Percentiles rank a stretch among this genome's conserved stretches.
phyloP scores from a whole-genome alignment of 1,284 basidiomycete species.

The Rhodotorula sp. region DNA sequence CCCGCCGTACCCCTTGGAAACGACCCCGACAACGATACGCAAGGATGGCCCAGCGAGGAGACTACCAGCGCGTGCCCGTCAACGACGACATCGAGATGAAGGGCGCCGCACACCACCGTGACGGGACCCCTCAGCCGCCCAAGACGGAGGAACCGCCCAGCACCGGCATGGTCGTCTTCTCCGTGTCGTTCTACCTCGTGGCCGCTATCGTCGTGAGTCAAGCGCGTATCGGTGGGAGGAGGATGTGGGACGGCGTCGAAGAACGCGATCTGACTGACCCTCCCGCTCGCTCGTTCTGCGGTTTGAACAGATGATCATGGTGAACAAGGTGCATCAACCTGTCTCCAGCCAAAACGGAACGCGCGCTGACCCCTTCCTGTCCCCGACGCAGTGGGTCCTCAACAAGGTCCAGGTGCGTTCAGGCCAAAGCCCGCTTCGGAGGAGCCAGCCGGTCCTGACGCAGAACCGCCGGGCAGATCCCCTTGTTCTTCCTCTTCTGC shows the following conservation, averaged over 20 bases:
- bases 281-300: neutral
- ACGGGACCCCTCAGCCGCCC: neutral
- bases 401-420: slow-evolving; percentile 38
- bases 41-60: neutral
- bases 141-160: slow-evolving; percentile 30
- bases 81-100: slow-evolving; percentile 31
- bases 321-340: slow-evolving; percentile 40
- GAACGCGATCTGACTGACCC: neutral
- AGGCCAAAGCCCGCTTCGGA: neutral
- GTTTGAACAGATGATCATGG: slow-evolving; percentile 43
- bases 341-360: slow-evolving; percentile 53
- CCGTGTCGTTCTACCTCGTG: slow-evolving; percentile 65
- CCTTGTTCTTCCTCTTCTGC: slow-evolving; percentile 79
- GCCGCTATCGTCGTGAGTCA: slow-evolving; percentile 71
- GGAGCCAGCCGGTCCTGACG: neutral
- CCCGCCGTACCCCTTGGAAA: too few species aligned
- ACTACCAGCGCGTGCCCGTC: slow-evolving; percentile 32
- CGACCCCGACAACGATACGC: too few species aligned
- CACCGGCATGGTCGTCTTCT: slow-evolving; percentile 42
- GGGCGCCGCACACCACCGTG: neutral
- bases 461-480: slow-evolving; percentile 61
- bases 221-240: neutral
- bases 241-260: neutral
- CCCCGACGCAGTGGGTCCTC: slow-evolving; percentile 32
- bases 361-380: slow-evolving; percentile 44